These are phyloP conservation scores for Omphalotus olearius DNA, from an alignment of 1,284 basidiomycete species.

Conservation along the genomic window DNA sequence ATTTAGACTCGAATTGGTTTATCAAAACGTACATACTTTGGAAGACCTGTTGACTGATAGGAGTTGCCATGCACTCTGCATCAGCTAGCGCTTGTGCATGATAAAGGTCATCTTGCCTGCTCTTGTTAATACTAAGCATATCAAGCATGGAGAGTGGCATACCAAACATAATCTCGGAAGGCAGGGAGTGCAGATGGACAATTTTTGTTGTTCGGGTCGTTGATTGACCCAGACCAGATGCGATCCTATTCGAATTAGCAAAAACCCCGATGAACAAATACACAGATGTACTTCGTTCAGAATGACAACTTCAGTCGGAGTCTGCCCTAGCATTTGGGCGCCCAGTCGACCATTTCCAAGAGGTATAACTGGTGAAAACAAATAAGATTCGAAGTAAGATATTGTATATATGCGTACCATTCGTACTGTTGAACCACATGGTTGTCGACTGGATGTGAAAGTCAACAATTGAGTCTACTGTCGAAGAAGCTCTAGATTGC, in stretches of 20 bases:
- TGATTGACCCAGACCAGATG: slow-evolving; percentile 17
- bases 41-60: slow-evolving; percentile 14
- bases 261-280: neutral
- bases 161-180: slow-evolving; percentile 14
- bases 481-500: neutral
- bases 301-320: slow-evolving; percentile 11
- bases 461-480: neutral
- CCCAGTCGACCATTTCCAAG: slow-evolving; percentile 16
- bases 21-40: slow-evolving; percentile 7
- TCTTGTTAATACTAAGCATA: neutral
- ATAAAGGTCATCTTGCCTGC: slow-evolving; percentile 13
- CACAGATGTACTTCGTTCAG: slow-evolving; percentile 13
- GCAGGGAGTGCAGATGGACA: slow-evolving; percentile 10
- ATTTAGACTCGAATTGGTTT: neutral
- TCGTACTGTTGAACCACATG: slow-evolving; percentile 15
- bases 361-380: slow-evolving; percentile 9
- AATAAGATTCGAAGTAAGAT: neutral
- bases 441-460: slow-evolving; percentile 7
- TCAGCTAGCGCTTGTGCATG: slow-evolving; percentile 10
- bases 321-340: slow-evolving; percentile 12
- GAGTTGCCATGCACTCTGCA: slow-evolving; percentile 13
- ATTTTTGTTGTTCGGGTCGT: slow-evolving; percentile 14
- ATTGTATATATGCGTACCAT: slow-evolving; percentile 2
- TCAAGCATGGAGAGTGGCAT: neutral
- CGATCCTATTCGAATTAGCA: slow-evolving; percentile 7